phyloP scores from a whole-genome alignment of 441 rosid genomes.

The Kokia cookei region DNA sequence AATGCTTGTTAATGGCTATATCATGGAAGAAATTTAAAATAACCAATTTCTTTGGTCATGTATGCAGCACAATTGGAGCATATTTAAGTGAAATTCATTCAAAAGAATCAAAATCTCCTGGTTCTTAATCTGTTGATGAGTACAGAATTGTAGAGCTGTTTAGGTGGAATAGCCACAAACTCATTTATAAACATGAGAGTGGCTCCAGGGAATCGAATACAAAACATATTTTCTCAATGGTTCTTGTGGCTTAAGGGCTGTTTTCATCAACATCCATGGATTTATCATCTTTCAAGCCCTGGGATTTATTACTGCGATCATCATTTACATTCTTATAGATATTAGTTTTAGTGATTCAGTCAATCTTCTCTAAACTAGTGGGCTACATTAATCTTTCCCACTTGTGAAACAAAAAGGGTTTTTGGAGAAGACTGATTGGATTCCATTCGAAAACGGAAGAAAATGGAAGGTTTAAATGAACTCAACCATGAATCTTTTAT shows the following conservation, averaged over 20 bases:
- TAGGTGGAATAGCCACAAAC: slow-evolving; percentile 11
- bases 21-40: not conserved
- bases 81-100: slow-evolving; percentile 2
- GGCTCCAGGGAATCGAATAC: not conserved
- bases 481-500: not conserved
- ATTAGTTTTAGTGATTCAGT: not conserved
- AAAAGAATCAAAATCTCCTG: not conserved
- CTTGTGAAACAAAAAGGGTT: not conserved
- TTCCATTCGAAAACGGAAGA: slow-evolving; percentile 2
- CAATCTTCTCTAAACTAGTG: not conserved
- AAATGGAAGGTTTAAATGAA: slow-evolving; percentile 2
- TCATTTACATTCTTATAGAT: not conserved
- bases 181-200: not conserved
- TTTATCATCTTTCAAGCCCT: not conserved
- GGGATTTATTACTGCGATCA: not conserved
- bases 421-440: not conserved
- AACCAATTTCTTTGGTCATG: not conserved
- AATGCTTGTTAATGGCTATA: not conserved
- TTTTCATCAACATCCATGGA: not conserved
- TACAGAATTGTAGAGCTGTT: slow-evolving; percentile 6
- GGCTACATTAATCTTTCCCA: not conserved
- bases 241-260: not conserved
- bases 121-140: not conserved
- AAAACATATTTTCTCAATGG: not conserved
- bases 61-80: not conserved